A percentile compares a stretch with the other conserved stretches of the same genome.
These are phyloP conservation scores for Trichosanthes cucumerina DNA, from an alignment of 306 rosid genomes.

Conservation along the genomic window DNA sequence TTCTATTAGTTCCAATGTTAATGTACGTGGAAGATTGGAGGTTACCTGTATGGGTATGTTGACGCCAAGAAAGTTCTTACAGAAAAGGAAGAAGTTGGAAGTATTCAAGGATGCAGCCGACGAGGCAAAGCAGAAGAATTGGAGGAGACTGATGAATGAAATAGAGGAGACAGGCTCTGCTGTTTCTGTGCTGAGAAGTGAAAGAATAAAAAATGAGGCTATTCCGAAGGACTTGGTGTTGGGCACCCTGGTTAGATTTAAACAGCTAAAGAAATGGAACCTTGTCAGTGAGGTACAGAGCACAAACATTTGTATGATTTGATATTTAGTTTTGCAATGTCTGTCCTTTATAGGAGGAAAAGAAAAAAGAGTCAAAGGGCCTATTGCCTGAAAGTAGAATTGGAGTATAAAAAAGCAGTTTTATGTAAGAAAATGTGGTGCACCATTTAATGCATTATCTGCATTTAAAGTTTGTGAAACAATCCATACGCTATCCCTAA, in stretches of 20 bases:
- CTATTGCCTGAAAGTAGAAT: not conserved
- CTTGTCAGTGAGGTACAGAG: constrained; percentile 68
- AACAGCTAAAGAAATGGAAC: constrained; percentile 79
- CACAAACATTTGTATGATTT: not conserved
- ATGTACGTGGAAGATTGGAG: constrained; percentile 35
- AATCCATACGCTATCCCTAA: not conserved
- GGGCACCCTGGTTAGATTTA: constrained; percentile 81
- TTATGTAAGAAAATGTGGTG: not conserved
- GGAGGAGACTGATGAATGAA: constrained; percentile 74
- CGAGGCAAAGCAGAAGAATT: constrained; percentile 73
- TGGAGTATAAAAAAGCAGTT: not conserved
- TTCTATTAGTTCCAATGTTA: constrained; percentile 29
- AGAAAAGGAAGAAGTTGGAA: constrained; percentile 48
- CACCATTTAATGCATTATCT: not conserved
- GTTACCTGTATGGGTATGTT: constrained; percentile 74
- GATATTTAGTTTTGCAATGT: not conserved
- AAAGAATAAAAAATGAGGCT: constrained; percentile 29
- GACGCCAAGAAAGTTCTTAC: constrained; percentile 67
- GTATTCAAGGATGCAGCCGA: constrained; percentile 63
- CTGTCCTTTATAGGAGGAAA: not conserved
- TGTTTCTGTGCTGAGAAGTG: constrained; percentile 49
- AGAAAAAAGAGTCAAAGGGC: not conserved
- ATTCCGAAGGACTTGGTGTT: constrained; percentile 55
- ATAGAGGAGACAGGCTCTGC: constrained; percentile 76
- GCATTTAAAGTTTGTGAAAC: not conserved